Evolutionary conservation across 805 yeast species (phyloP).

Genomic region (Kazachstania martiniae): DNA sequence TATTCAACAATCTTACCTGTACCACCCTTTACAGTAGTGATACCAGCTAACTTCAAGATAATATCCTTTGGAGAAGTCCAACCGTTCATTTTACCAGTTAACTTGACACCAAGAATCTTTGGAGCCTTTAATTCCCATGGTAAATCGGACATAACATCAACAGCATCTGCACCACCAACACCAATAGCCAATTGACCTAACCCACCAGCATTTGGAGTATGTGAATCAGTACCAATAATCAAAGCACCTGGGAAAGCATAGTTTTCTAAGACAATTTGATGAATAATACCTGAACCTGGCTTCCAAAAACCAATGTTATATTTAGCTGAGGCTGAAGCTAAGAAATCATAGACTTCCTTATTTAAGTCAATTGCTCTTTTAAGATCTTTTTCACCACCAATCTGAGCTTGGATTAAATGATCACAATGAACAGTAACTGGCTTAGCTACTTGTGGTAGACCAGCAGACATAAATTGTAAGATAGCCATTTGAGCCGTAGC

Average conservation of each 20-base stretch:
- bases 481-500: conserved; percentile 99
- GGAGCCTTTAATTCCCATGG: conserved; percentile 99
- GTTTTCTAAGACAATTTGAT: conserved; percentile 92
- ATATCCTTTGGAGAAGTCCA: conserved; percentile 98
- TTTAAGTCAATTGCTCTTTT: conserved; percentile 78
- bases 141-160: conserved; percentile 86
- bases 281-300: conserved; percentile 97
- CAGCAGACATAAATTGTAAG: conserved; percentile 93
- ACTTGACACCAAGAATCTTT: conserved; percentile 86
- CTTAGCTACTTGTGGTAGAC: conserved; percentile 81
- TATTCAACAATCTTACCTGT: conserved; percentile 95
- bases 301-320: conserved; percentile 98
- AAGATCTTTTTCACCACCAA: conserved; percentile 81
- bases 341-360: conserved; percentile 90
- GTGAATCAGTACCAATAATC: conserved; percentile 94
- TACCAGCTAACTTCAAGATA: conserved; percentile 85
- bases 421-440: conserved; percentile 97
- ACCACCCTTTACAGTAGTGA: conserved; percentile 95
- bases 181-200: conserved; percentile 96
- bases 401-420: conserved; percentile 92
- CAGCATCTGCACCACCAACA: conserved; percentile 99
- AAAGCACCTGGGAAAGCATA: conserved; percentile 96
- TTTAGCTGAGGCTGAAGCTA: conserved; percentile 82
- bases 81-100: conserved; percentile 84
- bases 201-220: conserved; percentile 98